These are phyloP conservation scores for Mycena maculata DNA, from an alignment of 768 basidiomycete genomes.

Conservation along the genomic window DNA sequence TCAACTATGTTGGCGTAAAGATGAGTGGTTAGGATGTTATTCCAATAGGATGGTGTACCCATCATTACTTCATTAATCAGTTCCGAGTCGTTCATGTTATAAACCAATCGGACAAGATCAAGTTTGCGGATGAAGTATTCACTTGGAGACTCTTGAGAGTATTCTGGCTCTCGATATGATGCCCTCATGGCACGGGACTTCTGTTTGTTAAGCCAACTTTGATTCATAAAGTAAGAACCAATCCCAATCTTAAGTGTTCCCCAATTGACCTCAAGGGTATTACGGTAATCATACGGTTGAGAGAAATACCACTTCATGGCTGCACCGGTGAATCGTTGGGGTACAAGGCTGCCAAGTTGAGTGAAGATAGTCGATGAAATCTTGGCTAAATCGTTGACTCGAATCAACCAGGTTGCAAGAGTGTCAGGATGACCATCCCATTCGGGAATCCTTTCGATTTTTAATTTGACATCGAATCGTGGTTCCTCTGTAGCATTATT, in stretches of 20 bases:
- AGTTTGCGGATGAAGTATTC: constrained; percentile 48
- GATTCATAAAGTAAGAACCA: constrained; percentile 46
- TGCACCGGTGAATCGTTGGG: not conserved
- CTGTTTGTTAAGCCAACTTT: constrained; percentile 43
- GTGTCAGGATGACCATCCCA: constrained; percentile 47
- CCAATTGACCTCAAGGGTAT: constrained; percentile 41
- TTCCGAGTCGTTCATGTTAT: constrained; percentile 37
- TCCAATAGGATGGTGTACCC: constrained; percentile 45
- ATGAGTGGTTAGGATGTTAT: constrained; percentile 26
- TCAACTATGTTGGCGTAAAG: not conserved
- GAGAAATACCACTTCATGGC: not conserved
- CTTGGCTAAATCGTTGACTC: constrained; percentile 16
- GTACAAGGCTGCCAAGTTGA: not conserved
- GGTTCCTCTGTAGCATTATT: no score
- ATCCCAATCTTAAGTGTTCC: constrained; percentile 40
- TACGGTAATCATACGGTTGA: not conserved
- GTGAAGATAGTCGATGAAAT: constrained; percentile 36
- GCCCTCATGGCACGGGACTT: constrained; percentile 40
- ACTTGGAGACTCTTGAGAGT: constrained; percentile 43
- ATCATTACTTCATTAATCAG: constrained; percentile 49
- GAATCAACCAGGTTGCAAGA: constrained; percentile 41
- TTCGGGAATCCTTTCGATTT: constrained; percentile 38
- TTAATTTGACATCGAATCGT: no score
- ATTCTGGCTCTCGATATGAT: constrained; percentile 40
- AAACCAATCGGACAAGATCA: constrained; percentile 30